Base-by-base conservation (phyloP, 257 asterid genomes). In the Primulina huaijiensis region DNA sequence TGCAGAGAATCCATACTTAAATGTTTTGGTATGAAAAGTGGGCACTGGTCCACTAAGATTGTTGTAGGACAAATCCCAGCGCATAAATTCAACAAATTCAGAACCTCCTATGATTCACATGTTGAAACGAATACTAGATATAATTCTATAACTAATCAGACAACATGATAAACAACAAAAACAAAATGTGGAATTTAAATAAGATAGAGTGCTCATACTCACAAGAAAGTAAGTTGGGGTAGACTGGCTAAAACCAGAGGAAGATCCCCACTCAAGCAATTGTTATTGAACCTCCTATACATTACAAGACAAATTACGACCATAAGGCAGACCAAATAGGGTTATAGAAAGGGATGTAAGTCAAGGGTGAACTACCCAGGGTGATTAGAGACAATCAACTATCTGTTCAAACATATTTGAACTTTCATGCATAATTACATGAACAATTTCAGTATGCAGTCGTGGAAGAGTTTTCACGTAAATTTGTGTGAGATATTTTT, bases 51-150 rank as follows among this genome's bases (percentile, higher is more conserved):
- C 96, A 81, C 85, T 89, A 64, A 93, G 87, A 79, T 93, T 89
- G 82, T 93, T 93, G 95, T 76, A 90, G 64, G 99, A 93, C 89
- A 93, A 78, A 82, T 93, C 99, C 95, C 99, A 90, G 90, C 76
- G 76, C 77, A 64, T 25, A 46, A 43, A 46, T 65, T 56, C 71
- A 70, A 68, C 8, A 72, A 74, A 75, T 29, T 43, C 72, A 79
- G 38, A 69, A 65, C 25, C 69, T 67, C n/a, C 31, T 66, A 64
- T 63, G 60, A 79, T 77, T 72, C 79, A 76, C 62, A 65, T 57
- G 69, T 64, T 65, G 68, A 68, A 52, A 35, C 37, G 59, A 66
- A 62, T 37, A 71, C 72, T 67, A 55, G 37, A 43, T 68, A 65
- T 31, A 33, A 66, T 74, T 77, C 71, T 38, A 60, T 72, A 65